These are phyloP conservation scores for Leptographium flavum DNA, from an alignment of 2,329 filamentous ascomycete species.

Conservation along the genomic window DNA sequence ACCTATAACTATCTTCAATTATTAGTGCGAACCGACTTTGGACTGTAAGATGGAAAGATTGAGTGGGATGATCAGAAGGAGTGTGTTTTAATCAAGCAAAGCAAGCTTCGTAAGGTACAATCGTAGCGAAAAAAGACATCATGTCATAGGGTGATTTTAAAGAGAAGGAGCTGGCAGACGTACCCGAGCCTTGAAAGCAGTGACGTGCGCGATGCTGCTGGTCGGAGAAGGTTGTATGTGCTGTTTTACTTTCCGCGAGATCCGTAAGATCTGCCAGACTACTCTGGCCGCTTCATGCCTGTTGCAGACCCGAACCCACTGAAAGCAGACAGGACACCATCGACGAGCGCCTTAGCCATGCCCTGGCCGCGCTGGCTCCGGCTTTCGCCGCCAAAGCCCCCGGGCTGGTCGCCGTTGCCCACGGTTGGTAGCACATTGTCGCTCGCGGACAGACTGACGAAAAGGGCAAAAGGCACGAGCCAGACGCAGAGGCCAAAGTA, in stretches of 20 bases:
- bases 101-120: conserved; percentile 11
- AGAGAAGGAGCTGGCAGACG: too few species aligned
- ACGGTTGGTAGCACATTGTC: conserved; percentile 93
- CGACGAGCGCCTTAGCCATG: conserved; percentile 52
- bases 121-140: conserved; percentile 13
- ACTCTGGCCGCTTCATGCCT: conserved; percentile 26
- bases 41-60: neutral
- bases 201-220: too few species aligned
- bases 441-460: conserved; percentile 84
- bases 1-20: too few species aligned
- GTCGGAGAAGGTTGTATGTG: neutral
- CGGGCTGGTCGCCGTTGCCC: conserved; percentile 46
- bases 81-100: conserved; percentile 10
- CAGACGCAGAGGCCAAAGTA: conserved; percentile 96
- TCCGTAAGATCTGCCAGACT: too few species aligned
- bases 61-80: conserved; percentile 5
- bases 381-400: conserved; percentile 22
- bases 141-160: too few species aligned
- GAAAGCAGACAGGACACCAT: conserved; percentile 38
- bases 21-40: neutral
- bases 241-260: too few species aligned
- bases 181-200: neutral
- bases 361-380: conserved; percentile 38
- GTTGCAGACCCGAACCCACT: conserved; percentile 26
- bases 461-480: conserved; percentile 89